Percentiles rank a stretch among this genome's conserved stretches.
phyloP scores from a whole-genome alignment of 2,329 filamentous ascomycete species.

The Paraphaeosphaeria sporulosa region DNA sequence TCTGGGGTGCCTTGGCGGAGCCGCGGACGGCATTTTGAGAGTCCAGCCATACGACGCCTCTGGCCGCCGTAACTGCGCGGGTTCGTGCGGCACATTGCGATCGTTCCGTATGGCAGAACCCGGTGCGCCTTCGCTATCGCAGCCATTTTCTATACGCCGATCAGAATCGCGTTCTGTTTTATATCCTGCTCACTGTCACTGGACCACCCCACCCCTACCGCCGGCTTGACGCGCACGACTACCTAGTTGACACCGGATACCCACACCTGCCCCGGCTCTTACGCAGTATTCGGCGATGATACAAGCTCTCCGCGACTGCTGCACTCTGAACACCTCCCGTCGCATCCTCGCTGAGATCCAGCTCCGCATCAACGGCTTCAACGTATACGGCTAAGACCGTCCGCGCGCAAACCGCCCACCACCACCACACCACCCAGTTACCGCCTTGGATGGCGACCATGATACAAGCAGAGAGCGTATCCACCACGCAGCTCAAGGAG shows the following conservation, averaged over 20 bases:
- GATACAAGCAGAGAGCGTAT: conserved; percentile 44
- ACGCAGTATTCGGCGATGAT: conserved; percentile 46
- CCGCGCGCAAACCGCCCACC: conserved; percentile 19
- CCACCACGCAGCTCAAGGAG: conserved; percentile 41
- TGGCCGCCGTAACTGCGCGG: conserved; percentile 39
- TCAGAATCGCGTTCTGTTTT: conserved; percentile 37
- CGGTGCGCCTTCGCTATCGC: conserved; percentile 44
- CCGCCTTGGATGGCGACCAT: conserved; percentile 46
- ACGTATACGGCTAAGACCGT: conserved; percentile 49
- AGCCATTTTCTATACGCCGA: conserved; percentile 41
- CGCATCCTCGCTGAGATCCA: conserved; percentile 50
- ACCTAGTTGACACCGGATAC: conserved; percentile 26
- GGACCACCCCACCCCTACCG: conserved; percentile 30
- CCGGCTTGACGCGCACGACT: conserved; percentile 29
- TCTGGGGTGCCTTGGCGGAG: conserved; percentile 19
- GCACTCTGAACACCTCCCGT: conserved; percentile 49
- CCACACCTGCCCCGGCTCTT: conserved; percentile 30
- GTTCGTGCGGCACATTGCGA: conserved; percentile 42
- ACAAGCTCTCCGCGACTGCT: conserved; percentile 38
- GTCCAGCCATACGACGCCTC: conserved; percentile 49
- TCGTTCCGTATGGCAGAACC: conserved; percentile 37
- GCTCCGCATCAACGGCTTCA: conserved; percentile 53
- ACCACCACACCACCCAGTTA: conserved; percentile 13
- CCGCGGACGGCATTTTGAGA: conserved; percentile 46
- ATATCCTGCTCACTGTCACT: conserved; percentile 36